Evolutionary conservation across 139 green algal genomes (phyloP).

Genomic region (Chlamydomonas asymmetrica): DNA sequence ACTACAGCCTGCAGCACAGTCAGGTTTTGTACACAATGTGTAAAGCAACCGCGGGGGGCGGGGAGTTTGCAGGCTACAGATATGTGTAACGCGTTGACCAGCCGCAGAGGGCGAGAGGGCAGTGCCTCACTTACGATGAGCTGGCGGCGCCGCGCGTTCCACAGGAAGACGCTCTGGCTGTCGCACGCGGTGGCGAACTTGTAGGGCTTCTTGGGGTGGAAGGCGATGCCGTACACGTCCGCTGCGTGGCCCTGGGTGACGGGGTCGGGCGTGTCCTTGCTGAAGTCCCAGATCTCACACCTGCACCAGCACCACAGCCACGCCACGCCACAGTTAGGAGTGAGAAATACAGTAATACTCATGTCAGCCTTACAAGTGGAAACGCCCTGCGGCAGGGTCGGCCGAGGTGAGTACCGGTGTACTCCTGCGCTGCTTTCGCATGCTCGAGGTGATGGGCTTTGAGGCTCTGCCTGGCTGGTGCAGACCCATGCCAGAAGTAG

Average conservation of each 20-base stretch:
- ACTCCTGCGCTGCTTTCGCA: too few species aligned
- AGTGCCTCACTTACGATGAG: conserved; percentile 54
- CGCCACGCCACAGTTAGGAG: neutral
- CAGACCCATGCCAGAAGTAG: too few species aligned
- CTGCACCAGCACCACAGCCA: conserved; percentile 6
- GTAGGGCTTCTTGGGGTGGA: conserved; percentile 58
- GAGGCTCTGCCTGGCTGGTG: conserved; percentile 9
- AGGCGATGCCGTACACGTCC: conserved; percentile 43
- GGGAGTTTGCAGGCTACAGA: too few species aligned
- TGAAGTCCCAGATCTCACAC: conserved; percentile 55
- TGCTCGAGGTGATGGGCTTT: too few species aligned
- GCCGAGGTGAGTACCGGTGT: too few species aligned
- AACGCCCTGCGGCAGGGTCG: too few species aligned
- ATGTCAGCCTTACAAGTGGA: too few species aligned
- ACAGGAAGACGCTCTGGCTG: conserved; percentile 51
- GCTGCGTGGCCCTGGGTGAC: conserved; percentile 51
- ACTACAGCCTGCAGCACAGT: too few species aligned
- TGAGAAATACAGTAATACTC: neutral
- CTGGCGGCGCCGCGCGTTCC: conserved; percentile 53
- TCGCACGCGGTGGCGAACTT: conserved; percentile 59
- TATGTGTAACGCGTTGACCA: too few species aligned
- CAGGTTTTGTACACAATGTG: too few species aligned
- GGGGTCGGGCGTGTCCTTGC: conserved; percentile 31
- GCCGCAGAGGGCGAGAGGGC: too few species aligned
- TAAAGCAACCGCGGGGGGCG: too few species aligned